phyloP scores from a whole-genome alignment of 78 protist species.

The Andalucia godoyi region DNA sequence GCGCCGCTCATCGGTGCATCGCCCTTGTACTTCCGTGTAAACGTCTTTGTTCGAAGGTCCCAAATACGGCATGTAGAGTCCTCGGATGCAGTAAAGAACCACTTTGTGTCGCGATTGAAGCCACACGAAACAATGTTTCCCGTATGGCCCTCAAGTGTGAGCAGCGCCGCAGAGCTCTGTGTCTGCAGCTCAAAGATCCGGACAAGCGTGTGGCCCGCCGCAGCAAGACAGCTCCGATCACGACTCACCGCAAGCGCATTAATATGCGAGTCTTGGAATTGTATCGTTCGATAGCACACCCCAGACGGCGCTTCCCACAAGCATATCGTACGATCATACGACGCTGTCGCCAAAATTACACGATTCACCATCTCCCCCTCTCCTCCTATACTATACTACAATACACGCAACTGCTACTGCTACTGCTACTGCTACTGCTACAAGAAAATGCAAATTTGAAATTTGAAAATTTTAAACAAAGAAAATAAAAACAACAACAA shows the following conservation, averaged over 20 bases:
- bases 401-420: too few relatives aligned
- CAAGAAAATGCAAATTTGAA: too few relatives aligned
- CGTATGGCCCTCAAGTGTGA: conserved; percentile 14
- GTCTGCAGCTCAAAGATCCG: conserved; percentile 58
- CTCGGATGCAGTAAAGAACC: conserved; percentile 86
- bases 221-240: conserved; percentile 74
- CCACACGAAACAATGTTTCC: conserved; percentile 38
- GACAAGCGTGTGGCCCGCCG: conserved; percentile 81
- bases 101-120: conserved; percentile 67
- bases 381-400: too few relatives aligned
- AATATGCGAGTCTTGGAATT: conserved; percentile 83
- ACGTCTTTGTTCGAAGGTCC: conserved; percentile 66
- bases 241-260: conserved; percentile 75
- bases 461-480: too few relatives aligned
- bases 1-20: conserved; percentile 46
- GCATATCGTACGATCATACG: conserved; percentile 89
- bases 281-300: conserved; percentile 64
- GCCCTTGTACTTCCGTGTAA: not conserved
- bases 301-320: conserved; percentile 95
- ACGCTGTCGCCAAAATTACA: conserved; percentile 71
- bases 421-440: too few relatives aligned
- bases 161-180: conserved; percentile 2
- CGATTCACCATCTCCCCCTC: not conserved
- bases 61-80: conserved; percentile 86
- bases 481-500: too few relatives aligned